Evolutionary conservation across 768 basidiomycete genomes (phyloP), one percentile per base, ranked within the genome.

Genomic region (Pleurotus platypus): DNA sequence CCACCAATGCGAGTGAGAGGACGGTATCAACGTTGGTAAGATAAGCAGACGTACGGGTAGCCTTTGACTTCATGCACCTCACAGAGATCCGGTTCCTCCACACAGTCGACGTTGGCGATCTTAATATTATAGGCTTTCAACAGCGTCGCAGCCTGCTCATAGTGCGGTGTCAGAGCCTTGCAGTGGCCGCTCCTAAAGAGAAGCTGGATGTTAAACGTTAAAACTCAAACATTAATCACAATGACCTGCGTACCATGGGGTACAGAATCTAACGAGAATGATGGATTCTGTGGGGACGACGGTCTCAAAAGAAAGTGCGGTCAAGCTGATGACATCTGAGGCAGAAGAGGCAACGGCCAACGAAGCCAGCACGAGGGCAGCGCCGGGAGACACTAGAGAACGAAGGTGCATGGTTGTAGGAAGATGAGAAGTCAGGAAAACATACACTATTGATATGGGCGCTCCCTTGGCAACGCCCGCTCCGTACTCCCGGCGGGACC

Each of bases 391-490:
- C 55, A 80, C 70, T 38, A 80, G 70, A 60, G 84, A 69, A 43
- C 78, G 74, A 71, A 87, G 70, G 74, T 88, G 88, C 90, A 91
- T 92, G 65, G 69, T 74, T 64, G 51, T 56, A 39, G 12, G 27
- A 27, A 5, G 27, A 27, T 27, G 22, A 22, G 22, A 22, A 22
- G 22, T 6, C 42, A 11, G 12, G 12, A 43, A 5, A 15, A 5
- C n/a, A n/a, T n/a, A 22, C 22, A 22, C 22, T 22, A 22, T 22
- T 22, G 2, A 3, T 2, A 22, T 3, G 27, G 27, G 4, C 27
- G 27, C 27, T 27, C 7, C 5, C 27, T 27, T 27, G 27, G 27
- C 5, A 27, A 27, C 22, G 22, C 22, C 22, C 22, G 22, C 22
- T 22, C 22, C 22, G 22, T 22, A 22, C 22, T 22, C 22, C 22